These are phyloP conservation scores for Licmophora abbreviata DNA, from an alignment of 108 stramenopile genomes.

Conservation along the genomic window DNA sequence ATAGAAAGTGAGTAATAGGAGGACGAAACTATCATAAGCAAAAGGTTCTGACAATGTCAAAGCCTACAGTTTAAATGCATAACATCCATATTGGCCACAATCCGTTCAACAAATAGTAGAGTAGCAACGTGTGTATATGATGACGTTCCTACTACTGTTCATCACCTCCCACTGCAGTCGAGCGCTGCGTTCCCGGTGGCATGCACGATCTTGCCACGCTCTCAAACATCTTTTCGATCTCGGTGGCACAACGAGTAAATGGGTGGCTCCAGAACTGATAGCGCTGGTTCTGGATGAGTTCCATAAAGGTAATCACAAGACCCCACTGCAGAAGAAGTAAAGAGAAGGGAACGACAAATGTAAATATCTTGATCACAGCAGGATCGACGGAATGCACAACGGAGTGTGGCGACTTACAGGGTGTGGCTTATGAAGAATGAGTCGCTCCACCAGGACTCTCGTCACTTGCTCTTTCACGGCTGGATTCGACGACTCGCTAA, in stretches of 20 bases:
- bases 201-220: constrained; percentile 89
- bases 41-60: background rate
- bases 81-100: background rate
- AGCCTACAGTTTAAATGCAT: background rate
- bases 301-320: constrained; percentile 95
- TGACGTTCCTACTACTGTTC: background rate
- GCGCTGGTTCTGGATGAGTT: constrained; percentile 98
- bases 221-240: constrained; percentile 98
- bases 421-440: constrained; percentile 98
- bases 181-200: constrained; percentile 30
- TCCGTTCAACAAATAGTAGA: background rate
- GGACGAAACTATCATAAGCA: background rate
- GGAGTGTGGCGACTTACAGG: constrained; percentile 91
- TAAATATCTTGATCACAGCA: background rate
- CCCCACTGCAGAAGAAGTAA: constrained; percentile 90
- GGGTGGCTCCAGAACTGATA: constrained; percentile 97
- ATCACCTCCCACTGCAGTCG: constrained; percentile 18
- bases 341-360: constrained; percentile 45
- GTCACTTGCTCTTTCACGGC: constrained; percentile 98
- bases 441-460: constrained; percentile 93
- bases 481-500: constrained; percentile 89
- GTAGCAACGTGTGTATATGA: too few species aligned
- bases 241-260: constrained; percentile 96
- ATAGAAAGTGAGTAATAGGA: background rate
- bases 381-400: constrained; percentile 6